A percentile compares a stretch with the other conserved stretches of the same genome.
phyloP scores from a whole-genome alignment of 768 basidiomycete genomes.

The Cantharellus anzutake region DNA sequence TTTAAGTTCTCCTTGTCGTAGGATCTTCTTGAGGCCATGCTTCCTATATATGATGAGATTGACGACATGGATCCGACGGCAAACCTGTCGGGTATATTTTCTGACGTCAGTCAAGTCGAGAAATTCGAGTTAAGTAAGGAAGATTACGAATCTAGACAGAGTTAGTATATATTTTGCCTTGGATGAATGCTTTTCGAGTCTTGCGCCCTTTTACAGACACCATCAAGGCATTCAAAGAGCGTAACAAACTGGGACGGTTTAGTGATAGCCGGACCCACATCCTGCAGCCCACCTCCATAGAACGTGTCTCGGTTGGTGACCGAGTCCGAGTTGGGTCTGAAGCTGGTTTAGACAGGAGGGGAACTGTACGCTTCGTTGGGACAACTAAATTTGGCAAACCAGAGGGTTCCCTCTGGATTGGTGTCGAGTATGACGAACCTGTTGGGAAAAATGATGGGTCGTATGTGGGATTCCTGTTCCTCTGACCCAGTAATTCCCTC shows the following conservation, averaged over 20 bases:
- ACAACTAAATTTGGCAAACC: conserved; percentile 52
- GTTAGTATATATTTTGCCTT: conserved; percentile 22
- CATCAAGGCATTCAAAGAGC: conserved; percentile 75
- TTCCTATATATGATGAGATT: conserved; percentile 26
- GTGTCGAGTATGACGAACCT: conserved; percentile 90
- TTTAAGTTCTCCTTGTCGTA: neutral
- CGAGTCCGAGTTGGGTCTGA: conserved; percentile 57
- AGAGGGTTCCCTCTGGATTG: conserved; percentile 54
- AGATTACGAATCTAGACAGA: conserved; percentile 64
- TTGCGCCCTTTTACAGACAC: conserved; percentile 36
- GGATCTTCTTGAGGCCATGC: neutral
- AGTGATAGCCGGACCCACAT: conserved; percentile 19
- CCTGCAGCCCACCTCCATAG: conserved; percentile 11
- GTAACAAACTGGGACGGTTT: conserved; percentile 76
- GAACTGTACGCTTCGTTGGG: conserved; percentile 75
- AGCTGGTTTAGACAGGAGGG: conserved; percentile 35
- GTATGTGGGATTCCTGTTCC: conserved; percentile 30
- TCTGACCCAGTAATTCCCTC: neutral
- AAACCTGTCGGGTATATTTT: conserved; percentile 57
- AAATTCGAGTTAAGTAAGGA: conserved; percentile 78
- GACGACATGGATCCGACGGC: conserved; percentile 62
- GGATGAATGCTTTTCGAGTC: neutral
- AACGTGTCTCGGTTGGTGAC: conserved; percentile 46
- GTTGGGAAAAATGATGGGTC: conserved; percentile 89
- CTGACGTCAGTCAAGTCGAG: conserved; percentile 70